phyloP scores from a whole-genome alignment of 176 grass and related monocot species.

The Triticum urartu region DNA sequence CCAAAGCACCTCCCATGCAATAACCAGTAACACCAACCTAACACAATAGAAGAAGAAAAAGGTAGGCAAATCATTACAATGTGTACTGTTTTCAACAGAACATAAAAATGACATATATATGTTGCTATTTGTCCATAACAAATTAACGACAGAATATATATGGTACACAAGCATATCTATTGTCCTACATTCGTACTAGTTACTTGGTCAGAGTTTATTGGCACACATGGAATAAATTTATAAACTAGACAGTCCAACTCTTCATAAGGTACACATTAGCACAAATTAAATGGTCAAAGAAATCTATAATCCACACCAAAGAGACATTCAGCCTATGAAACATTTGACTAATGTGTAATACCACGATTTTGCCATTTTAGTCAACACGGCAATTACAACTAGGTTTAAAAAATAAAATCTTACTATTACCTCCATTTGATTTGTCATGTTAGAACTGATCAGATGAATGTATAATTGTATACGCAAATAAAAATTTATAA shows the following conservation, averaged over 20 bases:
- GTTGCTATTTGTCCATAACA: neutral
- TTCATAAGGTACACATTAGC: neutral
- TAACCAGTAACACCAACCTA: conserved; percentile 96
- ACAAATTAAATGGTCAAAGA: neutral
- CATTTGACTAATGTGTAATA: neutral
- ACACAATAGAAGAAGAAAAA: neutral
- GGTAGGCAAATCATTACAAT: neutral
- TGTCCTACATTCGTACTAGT: neutral
- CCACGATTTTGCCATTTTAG: neutral
- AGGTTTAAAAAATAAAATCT: neutral
- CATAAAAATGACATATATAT: neutral
- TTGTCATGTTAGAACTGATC: neutral
- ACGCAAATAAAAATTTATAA: neutral
- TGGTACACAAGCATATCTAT: neutral
- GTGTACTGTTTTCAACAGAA: neutral
- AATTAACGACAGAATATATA: neutral
- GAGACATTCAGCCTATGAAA: neutral
- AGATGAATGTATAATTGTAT: neutral
- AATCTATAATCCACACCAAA: neutral
- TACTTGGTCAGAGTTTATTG: neutral
- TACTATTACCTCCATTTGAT: neutral
- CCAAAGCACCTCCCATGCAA: conserved; percentile 90
- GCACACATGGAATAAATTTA: neutral
- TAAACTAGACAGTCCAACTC: neutral
- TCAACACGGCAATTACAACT: neutral